phyloP scores from a whole-genome alignment of 2,329 filamentous ascomycete species.

The Acrocalymma vagum region DNA sequence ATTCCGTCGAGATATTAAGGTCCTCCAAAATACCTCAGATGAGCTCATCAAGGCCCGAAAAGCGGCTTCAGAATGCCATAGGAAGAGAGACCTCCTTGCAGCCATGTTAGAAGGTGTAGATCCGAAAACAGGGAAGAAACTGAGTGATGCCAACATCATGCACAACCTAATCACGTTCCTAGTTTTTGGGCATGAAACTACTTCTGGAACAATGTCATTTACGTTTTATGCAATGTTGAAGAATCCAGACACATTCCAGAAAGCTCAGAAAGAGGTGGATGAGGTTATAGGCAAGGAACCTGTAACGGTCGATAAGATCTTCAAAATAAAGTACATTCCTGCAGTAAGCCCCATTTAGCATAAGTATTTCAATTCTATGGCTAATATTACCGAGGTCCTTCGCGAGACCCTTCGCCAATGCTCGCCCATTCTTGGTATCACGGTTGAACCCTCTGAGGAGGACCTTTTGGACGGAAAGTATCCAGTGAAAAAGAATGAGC shows the following conservation, averaged over 20 bases:
- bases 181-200: slow-evolving; percentile 53
- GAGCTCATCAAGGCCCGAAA: slow-evolving; percentile 64
- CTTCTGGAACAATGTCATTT: slow-evolving; percentile 37
- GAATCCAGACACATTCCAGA: slow-evolving; percentile 55
- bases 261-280: slow-evolving; percentile 62
- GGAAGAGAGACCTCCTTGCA: slow-evolving; percentile 66
- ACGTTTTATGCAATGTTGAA: slow-evolving; percentile 59
- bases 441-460: too few relatives aligned
- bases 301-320: slow-evolving; percentile 55
- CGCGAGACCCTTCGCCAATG: slow-evolving; percentile 64
- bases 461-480: slow-evolving; percentile 40
- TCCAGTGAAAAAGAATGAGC: slow-evolving; percentile 30
- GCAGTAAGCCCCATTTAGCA: too few relatives aligned
- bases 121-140: slow-evolving; percentile 63
- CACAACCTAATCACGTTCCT: slow-evolving; percentile 74
- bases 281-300: slow-evolving; percentile 55
- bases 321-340: slow-evolving; percentile 57
- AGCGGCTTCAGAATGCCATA: slow-evolving; percentile 56
- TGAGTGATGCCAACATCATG: slow-evolving; percentile 66
- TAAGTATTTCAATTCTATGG: too few relatives aligned
- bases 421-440: slow-evolving; percentile 60
- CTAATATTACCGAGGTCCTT: too few relatives aligned
- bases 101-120: slow-evolving; percentile 65
- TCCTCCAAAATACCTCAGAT: slow-evolving; percentile 61
- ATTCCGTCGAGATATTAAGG: slow-evolving; percentile 59